Conservation (phyloP, 805 yeast genomes). For the Candida bentonensis region DNA sequence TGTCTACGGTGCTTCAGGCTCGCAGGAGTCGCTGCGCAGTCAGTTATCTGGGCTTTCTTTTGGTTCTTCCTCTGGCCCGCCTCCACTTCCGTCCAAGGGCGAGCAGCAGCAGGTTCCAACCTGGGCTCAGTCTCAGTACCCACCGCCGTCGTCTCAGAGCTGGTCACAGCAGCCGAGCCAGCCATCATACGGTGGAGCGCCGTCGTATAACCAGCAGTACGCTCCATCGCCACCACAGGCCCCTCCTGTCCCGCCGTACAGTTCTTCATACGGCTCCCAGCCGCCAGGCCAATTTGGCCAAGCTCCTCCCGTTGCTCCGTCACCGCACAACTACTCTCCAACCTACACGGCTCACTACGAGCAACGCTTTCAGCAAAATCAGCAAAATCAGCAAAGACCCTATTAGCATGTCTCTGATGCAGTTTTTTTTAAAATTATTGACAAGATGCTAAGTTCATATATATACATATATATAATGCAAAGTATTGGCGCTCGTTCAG, state of each 20-base stretch:
- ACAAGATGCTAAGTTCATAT: background rate
- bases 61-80: background rate
- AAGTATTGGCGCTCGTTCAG: background rate
- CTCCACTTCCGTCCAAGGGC: background rate
- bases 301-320: background rate
- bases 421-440: background rate
- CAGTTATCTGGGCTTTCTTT: background rate
- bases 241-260: slow-evolving; percentile 6
- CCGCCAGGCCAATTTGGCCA: background rate
- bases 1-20: background rate
- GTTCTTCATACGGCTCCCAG: slow-evolving; percentile 5
- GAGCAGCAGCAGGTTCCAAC: too few species aligned
- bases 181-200: background rate
- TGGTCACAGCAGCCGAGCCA: background rate
- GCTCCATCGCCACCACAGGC: slow-evolving; percentile 1
- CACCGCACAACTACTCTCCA: background rate
- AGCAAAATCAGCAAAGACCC: slow-evolving; percentile 5
- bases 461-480: background rate
- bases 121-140: background rate
- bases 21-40: background rate
- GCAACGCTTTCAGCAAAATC: background rate
- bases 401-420: slow-evolving; percentile 3
- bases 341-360: background rate
- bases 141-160: background rate
- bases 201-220: background rate